Conservation (phyloP, 2,329 filamentous ascomycete genomes). For the Rhynchosporium agropyri region DNA sequence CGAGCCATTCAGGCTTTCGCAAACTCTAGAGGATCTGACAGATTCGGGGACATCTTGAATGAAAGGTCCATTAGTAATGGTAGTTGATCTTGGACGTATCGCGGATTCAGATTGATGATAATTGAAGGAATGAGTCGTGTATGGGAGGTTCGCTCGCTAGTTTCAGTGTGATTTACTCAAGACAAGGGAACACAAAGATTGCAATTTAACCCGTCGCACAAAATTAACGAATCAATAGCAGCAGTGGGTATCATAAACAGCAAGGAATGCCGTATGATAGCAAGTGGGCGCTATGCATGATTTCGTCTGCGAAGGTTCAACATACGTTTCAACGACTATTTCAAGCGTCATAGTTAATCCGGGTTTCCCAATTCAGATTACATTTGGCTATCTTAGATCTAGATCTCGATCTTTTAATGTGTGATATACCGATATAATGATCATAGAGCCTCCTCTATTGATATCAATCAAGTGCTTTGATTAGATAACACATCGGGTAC, state of each 20-base stretch:
- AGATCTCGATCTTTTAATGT: neutral
- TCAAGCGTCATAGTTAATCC: conserved; percentile 10
- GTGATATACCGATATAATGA: conserved; percentile 17
- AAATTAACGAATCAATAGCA: conserved; percentile 14
- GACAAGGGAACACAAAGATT: neutral
- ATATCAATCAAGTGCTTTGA: conserved; percentile 1
- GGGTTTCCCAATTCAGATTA: conserved; percentile 7
- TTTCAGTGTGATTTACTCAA: neutral
- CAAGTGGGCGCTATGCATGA: conserved; percentile 21
- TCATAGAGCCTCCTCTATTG: neutral
- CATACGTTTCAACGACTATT: conserved; percentile 22
- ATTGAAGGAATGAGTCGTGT: neutral
- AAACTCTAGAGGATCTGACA: neutral
- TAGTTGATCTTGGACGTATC: neutral
- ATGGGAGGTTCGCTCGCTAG: conserved; percentile 5
- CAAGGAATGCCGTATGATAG: conserved; percentile 1
- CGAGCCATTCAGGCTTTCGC: conserved; percentile 12
- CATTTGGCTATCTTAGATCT: neutral
- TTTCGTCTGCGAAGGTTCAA: conserved; percentile 15
- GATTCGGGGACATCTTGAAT: neutral
- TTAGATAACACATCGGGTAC: conserved; percentile 10
- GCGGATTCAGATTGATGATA: neutral
- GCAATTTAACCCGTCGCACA: neutral
- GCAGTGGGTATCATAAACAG: conserved; percentile 15
- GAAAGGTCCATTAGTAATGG: conserved; percentile 4